Base-by-base conservation (phyloP, 2,329 filamentous ascomycete species). In the Elsinoe arachidis region DNA sequence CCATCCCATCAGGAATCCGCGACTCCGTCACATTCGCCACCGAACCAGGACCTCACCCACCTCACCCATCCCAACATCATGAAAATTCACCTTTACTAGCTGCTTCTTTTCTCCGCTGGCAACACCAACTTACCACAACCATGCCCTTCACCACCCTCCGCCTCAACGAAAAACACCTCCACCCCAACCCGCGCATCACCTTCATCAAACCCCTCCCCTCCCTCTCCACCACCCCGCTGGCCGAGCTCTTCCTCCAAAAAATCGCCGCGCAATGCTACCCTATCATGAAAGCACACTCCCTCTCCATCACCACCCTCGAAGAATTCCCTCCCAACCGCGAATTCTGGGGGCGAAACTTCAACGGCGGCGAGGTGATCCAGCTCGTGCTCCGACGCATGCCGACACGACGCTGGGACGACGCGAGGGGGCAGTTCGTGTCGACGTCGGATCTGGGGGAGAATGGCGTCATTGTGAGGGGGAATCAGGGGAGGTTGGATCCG, bases 261-360 rank as follows among this genome's bases (percentile, higher is more conserved):
- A 87, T 92, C 61, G 87, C 88, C 5, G 90, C 90, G 57, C 86
- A 91, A 80, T 91, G 88, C 67, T 76, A 78, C 21, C 89, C 89
- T 1, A 73, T 78, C 62, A 76, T 77, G 75, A 74, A 75, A 59
- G 64, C 69, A 56, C 65, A 78, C 63, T 69, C 70, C 65, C 70
- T 77, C 58, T 69, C 71, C 19, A 74, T 79, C 14, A 76, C 76
- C 68, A 67, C 72, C 14, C 77, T 95, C 0, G 90, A 95, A 69
- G 90, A 95, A 68, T 90, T 88, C 67, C 83, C 86, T 57, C 83
- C 86, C 1, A 95, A 95, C 65, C 75, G 75, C 41, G 88, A 95
- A 70, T 95, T 95, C 66, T 84, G 89, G 39, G 90, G 90, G 2
- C 86, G 90, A 57, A 95, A 95, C 68, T 95, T 95, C 77, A 95